phyloP scores from a whole-genome alignment of 768 basidiomycete genomes.

The Suillus lakei region DNA sequence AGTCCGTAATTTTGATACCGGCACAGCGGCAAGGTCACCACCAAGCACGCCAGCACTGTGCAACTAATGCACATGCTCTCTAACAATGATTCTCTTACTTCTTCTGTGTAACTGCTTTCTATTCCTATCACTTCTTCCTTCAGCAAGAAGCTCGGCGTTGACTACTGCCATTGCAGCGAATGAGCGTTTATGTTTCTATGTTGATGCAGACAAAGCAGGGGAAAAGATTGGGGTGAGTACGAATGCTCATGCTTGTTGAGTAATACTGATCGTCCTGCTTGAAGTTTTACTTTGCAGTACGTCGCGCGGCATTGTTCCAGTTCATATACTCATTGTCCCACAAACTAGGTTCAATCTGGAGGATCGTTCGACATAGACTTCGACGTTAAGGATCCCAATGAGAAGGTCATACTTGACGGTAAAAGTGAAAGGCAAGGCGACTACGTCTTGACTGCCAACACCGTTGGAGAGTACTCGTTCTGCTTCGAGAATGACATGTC shows the following conservation, averaged over 20 bases:
- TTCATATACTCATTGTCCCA: neutral
- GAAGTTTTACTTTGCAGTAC: conserved; percentile 96
- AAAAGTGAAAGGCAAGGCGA: conserved; percentile 92
- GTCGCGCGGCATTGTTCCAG: conserved; percentile 28
- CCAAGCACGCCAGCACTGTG: neutral
- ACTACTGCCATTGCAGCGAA: conserved; percentile 82
- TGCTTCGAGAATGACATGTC: conserved; percentile 99
- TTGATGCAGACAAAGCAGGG: conserved; percentile 93
- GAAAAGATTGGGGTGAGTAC: conserved; percentile 85
- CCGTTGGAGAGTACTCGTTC: conserved; percentile 89
- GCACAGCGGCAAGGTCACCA: conserved; percentile 23
- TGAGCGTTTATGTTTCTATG: conserved; percentile 90
- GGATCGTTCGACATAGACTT: conserved; percentile 97
- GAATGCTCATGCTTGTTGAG: conserved; percentile 6
- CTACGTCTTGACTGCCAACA: conserved; percentile 95
- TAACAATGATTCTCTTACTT: conserved; percentile 24
- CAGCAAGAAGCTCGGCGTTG: conserved; percentile 63
- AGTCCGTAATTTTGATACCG: neutral
- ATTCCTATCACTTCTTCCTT: conserved; percentile 38
- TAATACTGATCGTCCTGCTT: conserved; percentile 15
- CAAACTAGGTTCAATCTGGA: conserved; percentile 86
- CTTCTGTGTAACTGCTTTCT: conserved; percentile 26
- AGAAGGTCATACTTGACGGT: conserved; percentile 87
- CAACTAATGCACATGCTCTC: conserved; percentile 1
- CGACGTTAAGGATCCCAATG: conserved; percentile 89